Evolutionary conservation across 176 grass and related monocot species (phyloP).

Genomic region (Oryza officinalis): DNA sequence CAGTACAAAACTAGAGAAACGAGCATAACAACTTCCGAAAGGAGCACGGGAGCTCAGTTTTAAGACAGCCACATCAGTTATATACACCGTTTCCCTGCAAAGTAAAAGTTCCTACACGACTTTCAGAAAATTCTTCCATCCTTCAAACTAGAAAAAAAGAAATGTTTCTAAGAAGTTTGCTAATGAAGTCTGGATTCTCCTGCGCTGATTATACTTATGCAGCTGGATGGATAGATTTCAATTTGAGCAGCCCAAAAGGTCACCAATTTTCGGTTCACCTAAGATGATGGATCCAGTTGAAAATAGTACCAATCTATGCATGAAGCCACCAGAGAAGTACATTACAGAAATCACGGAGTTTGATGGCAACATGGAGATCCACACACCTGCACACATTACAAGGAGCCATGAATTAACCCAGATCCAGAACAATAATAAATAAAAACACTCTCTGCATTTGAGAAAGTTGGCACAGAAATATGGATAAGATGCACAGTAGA

Average conservation of each 20-base stretch:
- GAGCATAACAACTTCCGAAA: no score
- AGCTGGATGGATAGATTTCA: not conserved
- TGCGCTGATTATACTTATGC: not conserved
- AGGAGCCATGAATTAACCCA: not conserved
- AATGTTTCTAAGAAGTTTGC: no score
- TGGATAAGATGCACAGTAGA: not conserved
- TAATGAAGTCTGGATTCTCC: not conserved
- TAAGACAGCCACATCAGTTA: not conserved
- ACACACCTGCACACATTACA: constrained; percentile 5
- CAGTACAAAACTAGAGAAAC: not conserved
- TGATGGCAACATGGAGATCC: constrained; percentile 20
- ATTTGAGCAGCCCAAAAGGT: not conserved
- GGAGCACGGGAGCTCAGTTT: no score
- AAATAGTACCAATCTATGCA: not conserved
- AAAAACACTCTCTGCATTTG: not conserved
- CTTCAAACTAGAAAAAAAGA: not conserved
- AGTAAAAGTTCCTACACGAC: not conserved
- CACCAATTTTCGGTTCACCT: not conserved
- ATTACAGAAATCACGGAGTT: not conserved
- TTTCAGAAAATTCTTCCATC: not conserved
- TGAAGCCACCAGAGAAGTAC: not conserved
- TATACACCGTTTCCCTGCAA: not conserved
- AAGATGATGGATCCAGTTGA: not conserved
- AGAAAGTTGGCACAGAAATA: not conserved
- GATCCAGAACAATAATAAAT: not conserved